phyloP scores from a whole-genome alignment of 805 yeast species.

The Wickerhamiella australiensis region DNA sequence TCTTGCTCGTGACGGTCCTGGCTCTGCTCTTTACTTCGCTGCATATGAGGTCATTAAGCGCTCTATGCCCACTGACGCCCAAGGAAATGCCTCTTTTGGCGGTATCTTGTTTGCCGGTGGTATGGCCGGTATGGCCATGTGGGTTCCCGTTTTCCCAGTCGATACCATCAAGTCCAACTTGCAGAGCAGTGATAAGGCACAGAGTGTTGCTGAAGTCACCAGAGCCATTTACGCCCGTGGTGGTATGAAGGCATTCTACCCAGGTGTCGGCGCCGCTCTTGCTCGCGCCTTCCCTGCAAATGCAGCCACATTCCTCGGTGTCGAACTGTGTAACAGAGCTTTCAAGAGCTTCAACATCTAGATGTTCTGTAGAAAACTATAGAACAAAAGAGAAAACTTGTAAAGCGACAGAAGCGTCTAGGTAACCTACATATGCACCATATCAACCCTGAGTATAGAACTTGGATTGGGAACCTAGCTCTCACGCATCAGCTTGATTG shows the following conservation, averaged over 20 bases:
- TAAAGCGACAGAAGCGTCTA: no score
- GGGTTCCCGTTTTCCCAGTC: slow-evolving; percentile 90
- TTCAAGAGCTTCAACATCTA: slow-evolving; percentile 22
- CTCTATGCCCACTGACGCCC: slow-evolving; percentile 33
- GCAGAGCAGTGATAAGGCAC: slow-evolving; percentile 45
- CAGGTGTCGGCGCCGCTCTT: slow-evolving; percentile 93
- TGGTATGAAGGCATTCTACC: slow-evolving; percentile 87
- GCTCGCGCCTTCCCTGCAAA: slow-evolving; percentile 94
- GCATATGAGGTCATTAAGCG: slow-evolving; percentile 77
- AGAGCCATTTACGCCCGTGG: slow-evolving; percentile 56
- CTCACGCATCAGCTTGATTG: no score
- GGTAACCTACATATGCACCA: no score
- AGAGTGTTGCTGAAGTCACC: slow-evolving; percentile 53
- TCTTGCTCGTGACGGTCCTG: slow-evolving; percentile 93
- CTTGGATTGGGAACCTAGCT: no score
- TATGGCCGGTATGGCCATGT: slow-evolving; percentile 91
- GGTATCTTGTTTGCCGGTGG: slow-evolving; percentile 90
- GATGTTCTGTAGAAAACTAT: not conserved
- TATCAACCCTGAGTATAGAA: no score
- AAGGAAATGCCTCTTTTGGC: slow-evolving; percentile 48
- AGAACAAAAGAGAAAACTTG: not conserved
- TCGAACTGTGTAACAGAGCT: slow-evolving; percentile 52
- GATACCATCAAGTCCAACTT: slow-evolving; percentile 85
- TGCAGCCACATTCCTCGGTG: slow-evolving; percentile 97
- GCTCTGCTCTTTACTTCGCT: slow-evolving; percentile 90